Evolutionary conservation across 164 flowering plant species (phyloP).

Genomic region (Platanus orientalis): DNA sequence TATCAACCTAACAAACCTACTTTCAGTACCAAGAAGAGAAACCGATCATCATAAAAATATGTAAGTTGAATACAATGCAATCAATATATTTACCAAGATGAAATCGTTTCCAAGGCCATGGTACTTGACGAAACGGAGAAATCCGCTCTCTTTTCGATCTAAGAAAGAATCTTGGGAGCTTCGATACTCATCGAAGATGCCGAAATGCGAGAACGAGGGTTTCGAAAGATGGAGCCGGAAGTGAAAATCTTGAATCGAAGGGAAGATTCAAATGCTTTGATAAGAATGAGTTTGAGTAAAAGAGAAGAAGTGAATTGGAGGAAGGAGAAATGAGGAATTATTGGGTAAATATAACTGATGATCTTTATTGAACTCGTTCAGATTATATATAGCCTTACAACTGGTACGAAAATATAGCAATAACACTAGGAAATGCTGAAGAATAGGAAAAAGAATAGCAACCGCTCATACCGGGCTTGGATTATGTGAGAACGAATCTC

Average conservation of each 20-base stretch:
- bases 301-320: not conserved
- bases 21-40: not conserved
- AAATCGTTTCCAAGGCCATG: slow-evolving; percentile 97
- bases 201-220: slow-evolving; percentile 23
- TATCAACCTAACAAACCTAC: slow-evolving; percentile 61
- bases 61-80: not conserved
- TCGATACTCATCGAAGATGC: slow-evolving; percentile 41
- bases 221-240: not conserved
- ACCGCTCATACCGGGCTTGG: too few relatives aligned
- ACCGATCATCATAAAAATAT: not conserved
- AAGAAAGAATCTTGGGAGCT: slow-evolving; percentile 41
- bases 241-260: slow-evolving; percentile 6
- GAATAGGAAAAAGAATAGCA: too few relatives aligned
- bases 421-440: too few relatives aligned
- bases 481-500: too few relatives aligned
- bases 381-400: too few relatives aligned
- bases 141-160: slow-evolving; percentile 42
- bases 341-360: too few relatives aligned
- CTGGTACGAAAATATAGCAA: too few relatives aligned
- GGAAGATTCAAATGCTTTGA: slow-evolving; percentile 7
- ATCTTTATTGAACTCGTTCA: too few relatives aligned
- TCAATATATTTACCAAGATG: slow-evolving; percentile 53
- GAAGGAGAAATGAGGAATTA: too few relatives aligned
- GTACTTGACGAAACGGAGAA: slow-evolving; percentile 84
- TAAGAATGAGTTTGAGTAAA: slow-evolving; percentile 9